Evolutionary conservation across 495 filamentous ascomycete species (phyloP), one percentile per base, ranked within the genome.

Genomic region (Hypoxylon crocopeplum): DNA sequence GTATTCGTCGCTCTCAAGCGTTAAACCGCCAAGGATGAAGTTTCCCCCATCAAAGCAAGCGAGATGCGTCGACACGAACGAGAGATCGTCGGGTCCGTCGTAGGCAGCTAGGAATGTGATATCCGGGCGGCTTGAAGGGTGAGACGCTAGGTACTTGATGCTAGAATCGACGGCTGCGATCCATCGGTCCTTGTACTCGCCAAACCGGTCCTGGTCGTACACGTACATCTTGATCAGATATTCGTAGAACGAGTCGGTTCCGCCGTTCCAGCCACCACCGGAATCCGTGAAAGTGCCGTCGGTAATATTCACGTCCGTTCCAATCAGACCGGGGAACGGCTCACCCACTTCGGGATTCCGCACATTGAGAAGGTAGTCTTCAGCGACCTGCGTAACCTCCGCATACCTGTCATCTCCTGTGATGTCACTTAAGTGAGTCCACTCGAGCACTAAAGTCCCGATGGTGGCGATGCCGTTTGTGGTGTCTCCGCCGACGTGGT

Each of bases 151-250:
- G 47, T 93, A 78, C 29, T 80, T 67, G 27, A 94, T 91, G 17
- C 86, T 86, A 2, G 88, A 92, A 55, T 95, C 86, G 16, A 86
- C 90, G 5, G 92, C 92, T 2, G 76, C 68, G 17, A 90, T 77
- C 92, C 92, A 97, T 51, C 86, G 82, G 59, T 91, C 86, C 52
- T 77, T 80, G 74, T 92, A 91, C 1, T 67, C 25, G 7, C 48
- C 73, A 59, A 88, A 95, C 7, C 85, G 82, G 27, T 71, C 48
- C 8, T 87, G 79, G 67, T 92, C 87, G 68, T 96, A 96, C 57
- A 95, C 73, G 63, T 87, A 95, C 90, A 94, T 93, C 79, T 97
- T 97, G 70, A 97, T 88, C 19, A 96, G 81, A 61, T 97, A 97
- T 75, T 97, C 92, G 72, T 96, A 96, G 75, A 86, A 94, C 19